Evolutionary conservation across 2,329 filamentous ascomycete species (phyloP), one percentile per base, ranked within the genome.

Genomic region (Ascochyta lentis): DNA sequence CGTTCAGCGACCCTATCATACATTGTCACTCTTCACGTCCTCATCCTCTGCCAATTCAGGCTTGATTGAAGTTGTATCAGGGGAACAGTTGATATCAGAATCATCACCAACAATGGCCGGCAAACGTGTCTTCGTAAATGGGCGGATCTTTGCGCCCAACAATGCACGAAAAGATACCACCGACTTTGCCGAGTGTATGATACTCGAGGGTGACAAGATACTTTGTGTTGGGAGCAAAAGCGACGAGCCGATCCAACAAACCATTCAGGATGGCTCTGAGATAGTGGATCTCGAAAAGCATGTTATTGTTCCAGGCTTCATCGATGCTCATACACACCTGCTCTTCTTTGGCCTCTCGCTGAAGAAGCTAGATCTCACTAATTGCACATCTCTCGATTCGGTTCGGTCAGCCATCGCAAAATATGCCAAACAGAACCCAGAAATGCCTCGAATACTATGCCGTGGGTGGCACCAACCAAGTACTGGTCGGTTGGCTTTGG

Each of bases 301-400:
- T 2, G 60, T 76, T 2, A 71, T 83, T 13, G 69, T 84, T 2
- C 81, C 82, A 0, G 81, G 81, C 15, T 83, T 84, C 62, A 76
- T 84, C 44, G 82, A 84, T 56, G 81, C 80, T 0, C 82, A 84
- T 65, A 80, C 83, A 70, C 82, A 84, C 65, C 70, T 84, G 6
- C 75, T 83, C 49, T 77, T 81, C 35, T 76, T 83, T 41, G 82
- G 81, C 7, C 78, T 81, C 63, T 77, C 80, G 1, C 74, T 83
- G 19, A 74, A 75, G 56, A 83, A 83, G 64, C 70, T 79, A 31
- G 73, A 76, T 39, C 74, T 84, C 2, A 74, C 76, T 29, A 24
- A 57, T 22, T 83, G 81, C 76, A 73, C 73, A 45, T 69, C 69
- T 34, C 73, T 83, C 1, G 66, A 71, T 6, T 80, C 82, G 54